Evolutionary conservation across 441 rosid genomes (phyloP), one percentile per base, ranked within the genome.

Genomic region (Gossypium aridum): DNA sequence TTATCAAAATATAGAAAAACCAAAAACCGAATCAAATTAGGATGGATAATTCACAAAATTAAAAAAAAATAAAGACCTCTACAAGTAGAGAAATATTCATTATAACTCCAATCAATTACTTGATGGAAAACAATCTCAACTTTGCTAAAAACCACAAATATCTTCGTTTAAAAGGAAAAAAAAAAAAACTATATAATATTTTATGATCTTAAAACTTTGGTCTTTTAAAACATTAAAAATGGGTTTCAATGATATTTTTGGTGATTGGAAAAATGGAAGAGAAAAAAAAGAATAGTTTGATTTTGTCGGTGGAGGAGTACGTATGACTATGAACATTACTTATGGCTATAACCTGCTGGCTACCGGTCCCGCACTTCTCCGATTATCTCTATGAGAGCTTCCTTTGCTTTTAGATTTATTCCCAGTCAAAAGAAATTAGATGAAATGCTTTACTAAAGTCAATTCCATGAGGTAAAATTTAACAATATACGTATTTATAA

Each of bases 281-380:
- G 1, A 17, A 54, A 28, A 28, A 26, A 26, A 26, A 5, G 37
- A 31, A 31, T 31, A 31, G 22, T 25, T 7, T 14, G 31, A 26
- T 61, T 26, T 26, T 69, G 71, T 66, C 71, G 71, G 56, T 66
- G 71, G 71, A 28, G 45, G 22, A 66, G 71, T 66, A 66, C 71
- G 57, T 22, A 66, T 65, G 59, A 54, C 23, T 54, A 54, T 54
- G 54, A 64, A 43, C 25, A 64, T 39, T 19, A 23, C 16, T 1
- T 10, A 39, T 39, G 23, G 68, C 49, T 16, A 16, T 26, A 14
- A 34, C 47, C 47, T 6, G 20, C 12, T 16, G 62, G 62, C 34
- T 22, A 31, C 19, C 7, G 71, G 37, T 22, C 56, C 22, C 56
- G 20, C 71, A 45, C 31, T 1, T 17, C 47, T 34, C 39, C 43